phyloP scores from a whole-genome alignment of 768 basidiomycete genomes.

The Boletus rex-veris region DNA sequence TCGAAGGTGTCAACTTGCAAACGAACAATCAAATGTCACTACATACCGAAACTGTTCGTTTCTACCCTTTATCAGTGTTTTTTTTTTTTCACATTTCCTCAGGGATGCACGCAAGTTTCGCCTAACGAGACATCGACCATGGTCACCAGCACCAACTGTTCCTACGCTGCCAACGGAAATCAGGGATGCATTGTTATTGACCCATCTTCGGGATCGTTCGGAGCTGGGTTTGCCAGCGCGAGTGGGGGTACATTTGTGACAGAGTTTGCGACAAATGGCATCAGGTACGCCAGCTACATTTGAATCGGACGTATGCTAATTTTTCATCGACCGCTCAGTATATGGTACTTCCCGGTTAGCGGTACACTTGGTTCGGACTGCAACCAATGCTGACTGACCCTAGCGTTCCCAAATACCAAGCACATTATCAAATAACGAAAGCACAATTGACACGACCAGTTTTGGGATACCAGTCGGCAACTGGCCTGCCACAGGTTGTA shows the following conservation, averaged over 20 bases:
- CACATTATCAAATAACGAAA: conserved; percentile 45
- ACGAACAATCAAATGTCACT: conserved; percentile 68
- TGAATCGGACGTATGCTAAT: background rate
- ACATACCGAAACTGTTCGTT: conserved; percentile 55
- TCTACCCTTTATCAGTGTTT: background rate
- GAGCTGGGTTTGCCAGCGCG: conserved; percentile 57
- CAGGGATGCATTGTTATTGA: conserved; percentile 64
- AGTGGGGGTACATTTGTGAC: conserved; percentile 77
- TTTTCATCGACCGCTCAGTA: conserved; percentile 9
- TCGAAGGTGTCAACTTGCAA: conserved; percentile 75
- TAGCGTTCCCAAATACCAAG: conserved; percentile 43
- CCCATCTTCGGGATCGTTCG: conserved; percentile 54
- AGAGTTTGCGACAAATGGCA: conserved; percentile 61
- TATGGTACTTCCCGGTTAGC: conserved; percentile 33
- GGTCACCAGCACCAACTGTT: conserved; percentile 58
- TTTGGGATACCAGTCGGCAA: conserved; percentile 69
- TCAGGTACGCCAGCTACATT: conserved; percentile 46
- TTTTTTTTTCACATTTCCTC: background rate
- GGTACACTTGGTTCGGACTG: background rate
- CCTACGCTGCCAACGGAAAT: conserved; percentile 51
- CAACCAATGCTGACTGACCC: background rate
- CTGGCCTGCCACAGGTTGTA: conserved; percentile 59
- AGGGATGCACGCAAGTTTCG: conserved; percentile 52
- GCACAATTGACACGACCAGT: conserved; percentile 50
- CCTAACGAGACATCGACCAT: conserved; percentile 50